phyloP scores from a whole-genome alignment of 345 rosid species.

The Eucalyptus erythrocorys region DNA sequence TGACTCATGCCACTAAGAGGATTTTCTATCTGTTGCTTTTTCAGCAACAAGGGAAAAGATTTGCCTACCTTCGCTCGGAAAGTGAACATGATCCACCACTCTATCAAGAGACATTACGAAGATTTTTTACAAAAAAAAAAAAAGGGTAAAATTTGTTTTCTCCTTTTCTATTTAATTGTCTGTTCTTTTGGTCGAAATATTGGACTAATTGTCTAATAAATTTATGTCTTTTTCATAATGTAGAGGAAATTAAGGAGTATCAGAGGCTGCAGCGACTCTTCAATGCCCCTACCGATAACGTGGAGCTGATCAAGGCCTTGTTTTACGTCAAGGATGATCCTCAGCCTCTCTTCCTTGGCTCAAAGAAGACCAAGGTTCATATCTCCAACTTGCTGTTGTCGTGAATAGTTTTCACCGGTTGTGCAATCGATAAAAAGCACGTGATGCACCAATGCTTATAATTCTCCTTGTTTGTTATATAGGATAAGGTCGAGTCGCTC shows the following conservation, averaged over 20 bases:
- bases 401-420: no score
- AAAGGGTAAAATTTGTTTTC: background rate
- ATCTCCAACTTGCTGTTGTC: no score
- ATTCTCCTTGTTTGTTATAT: no score
- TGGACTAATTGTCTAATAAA: background rate
- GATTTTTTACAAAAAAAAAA: background rate
- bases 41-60: background rate
- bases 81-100: background rate
- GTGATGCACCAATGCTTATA: no score
- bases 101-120: background rate
- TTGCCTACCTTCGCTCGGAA: background rate
- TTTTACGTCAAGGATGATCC: constrained; percentile 21
- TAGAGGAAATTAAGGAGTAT: constrained; percentile 19
- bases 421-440: no score
- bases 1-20: background rate
- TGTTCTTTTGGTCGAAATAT: no score
- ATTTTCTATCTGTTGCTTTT: background rate
- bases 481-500: no score
- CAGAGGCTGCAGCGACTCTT: constrained; percentile 13
- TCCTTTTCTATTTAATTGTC: background rate
- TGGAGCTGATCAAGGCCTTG: constrained; percentile 22
- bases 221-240: background rate
- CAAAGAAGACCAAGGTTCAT: no score
- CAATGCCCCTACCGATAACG: constrained; percentile 13
- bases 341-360: constrained; percentile 21